Evolutionary conservation across 805 yeast genomes (phyloP).

Genomic region (Geotrichum ghanense): DNA sequence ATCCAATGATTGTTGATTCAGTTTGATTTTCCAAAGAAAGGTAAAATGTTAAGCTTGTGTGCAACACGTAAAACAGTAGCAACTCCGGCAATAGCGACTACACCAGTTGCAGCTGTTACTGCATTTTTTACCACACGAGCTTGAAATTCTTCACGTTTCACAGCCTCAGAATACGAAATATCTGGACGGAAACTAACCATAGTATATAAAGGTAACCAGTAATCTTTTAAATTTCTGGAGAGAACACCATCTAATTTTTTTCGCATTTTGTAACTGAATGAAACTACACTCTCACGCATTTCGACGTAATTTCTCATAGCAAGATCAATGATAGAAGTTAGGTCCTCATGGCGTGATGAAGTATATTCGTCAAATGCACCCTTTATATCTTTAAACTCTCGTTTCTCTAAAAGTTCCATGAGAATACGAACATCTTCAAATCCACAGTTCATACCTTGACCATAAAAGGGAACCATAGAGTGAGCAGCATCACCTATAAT

Average conservation of each 20-base stretch:
- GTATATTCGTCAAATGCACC: slow-evolving; percentile 48
- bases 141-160: slow-evolving; percentile 45
- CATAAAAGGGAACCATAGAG: slow-evolving; percentile 96
- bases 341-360: slow-evolving; percentile 45
- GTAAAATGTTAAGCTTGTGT: background rate
- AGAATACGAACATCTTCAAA: slow-evolving; percentile 78
- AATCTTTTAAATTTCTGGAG: slow-evolving; percentile 45
- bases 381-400: slow-evolving; percentile 28
- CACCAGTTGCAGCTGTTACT: slow-evolving; percentile 5
- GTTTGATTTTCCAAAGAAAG: background rate
- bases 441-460: slow-evolving; percentile 96
- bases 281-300: slow-evolving; percentile 73
- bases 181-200: slow-evolving; percentile 88
- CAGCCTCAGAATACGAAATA: slow-evolving; percentile 62
- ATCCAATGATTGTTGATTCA: too few species aligned
- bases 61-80: background rate
- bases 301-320: slow-evolving; percentile 76
- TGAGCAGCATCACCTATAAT: slow-evolving; percentile 91
- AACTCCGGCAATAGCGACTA: slow-evolving; percentile 2
- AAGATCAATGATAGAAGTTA: slow-evolving; percentile 62
- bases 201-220: slow-evolving; percentile 79
- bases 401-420: slow-evolving; percentile 35
- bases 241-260: slow-evolving; percentile 58
- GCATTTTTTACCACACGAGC: slow-evolving; percentile 31
- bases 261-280: slow-evolving; percentile 46